These are phyloP conservation scores for Lepidium didymum DNA, from an alignment of 345 rosid genomes.

Conservation along the genomic window DNA sequence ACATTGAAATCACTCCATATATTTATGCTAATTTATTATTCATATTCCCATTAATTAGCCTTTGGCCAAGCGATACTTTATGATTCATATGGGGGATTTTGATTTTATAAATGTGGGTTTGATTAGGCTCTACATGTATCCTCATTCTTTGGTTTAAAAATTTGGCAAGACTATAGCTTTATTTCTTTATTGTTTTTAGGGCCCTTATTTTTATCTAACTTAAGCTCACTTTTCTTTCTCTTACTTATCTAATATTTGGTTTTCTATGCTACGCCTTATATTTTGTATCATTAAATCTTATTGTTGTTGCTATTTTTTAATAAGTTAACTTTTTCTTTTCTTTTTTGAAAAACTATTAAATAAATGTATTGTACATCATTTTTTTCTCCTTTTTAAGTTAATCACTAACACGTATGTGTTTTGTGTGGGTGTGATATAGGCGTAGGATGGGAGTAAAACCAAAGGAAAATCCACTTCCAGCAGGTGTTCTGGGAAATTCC, in stretches of 20 bases:
- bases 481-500: conserved; percentile 4
- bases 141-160: too few relatives aligned
- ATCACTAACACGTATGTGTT: background rate
- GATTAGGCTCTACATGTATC: too few relatives aligned
- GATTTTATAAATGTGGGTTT: too few relatives aligned
- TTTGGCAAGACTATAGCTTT: too few relatives aligned
- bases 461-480: conserved; percentile 7
- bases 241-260: background rate
- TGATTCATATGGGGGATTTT: too few relatives aligned
- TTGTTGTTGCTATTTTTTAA: background rate
- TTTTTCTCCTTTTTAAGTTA: background rate
- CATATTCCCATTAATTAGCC: too few relatives aligned
- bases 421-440: conserved; percentile 6
- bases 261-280: background rate
- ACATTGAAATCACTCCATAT: background rate
- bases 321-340: background rate
- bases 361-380: background rate
- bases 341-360: background rate
- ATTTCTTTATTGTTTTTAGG: too few relatives aligned
- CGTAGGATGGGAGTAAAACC: conserved; percentile 8
- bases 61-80: too few relatives aligned
- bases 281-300: background rate
- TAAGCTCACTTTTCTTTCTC: too few relatives aligned
- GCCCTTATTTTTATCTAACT: too few relatives aligned
- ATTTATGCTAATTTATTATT: too few relatives aligned